phyloP scores from a whole-genome alignment of 805 yeast genomes.

The Wickerhamomyces alni region DNA sequence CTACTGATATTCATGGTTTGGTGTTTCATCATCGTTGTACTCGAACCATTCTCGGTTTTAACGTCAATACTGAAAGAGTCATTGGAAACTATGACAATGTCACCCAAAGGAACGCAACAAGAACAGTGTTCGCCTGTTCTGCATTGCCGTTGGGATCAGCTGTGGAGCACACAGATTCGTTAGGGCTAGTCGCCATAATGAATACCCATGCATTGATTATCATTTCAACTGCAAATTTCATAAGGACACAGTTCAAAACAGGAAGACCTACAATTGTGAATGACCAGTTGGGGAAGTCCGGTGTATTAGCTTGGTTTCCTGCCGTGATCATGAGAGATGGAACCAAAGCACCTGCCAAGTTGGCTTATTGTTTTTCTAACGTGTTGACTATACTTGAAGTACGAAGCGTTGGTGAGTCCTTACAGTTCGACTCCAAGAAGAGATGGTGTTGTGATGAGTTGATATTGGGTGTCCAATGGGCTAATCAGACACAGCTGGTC shows the following conservation, averaged over 20 bases:
- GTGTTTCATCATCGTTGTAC: constrained; percentile 60
- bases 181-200: constrained; percentile 57
- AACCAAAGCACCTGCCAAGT: constrained; percentile 31
- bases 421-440: constrained; percentile 34
- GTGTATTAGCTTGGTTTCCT: constrained; percentile 63
- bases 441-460: constrained; percentile 41
- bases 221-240: constrained; percentile 46
- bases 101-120: constrained; percentile 10
- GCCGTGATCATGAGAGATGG: constrained; percentile 26
- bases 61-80: constrained; percentile 41
- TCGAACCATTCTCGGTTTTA: constrained; percentile 48
- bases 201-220: constrained; percentile 45
- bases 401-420: constrained; percentile 24
- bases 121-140: constrained; percentile 35
- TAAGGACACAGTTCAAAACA: constrained; percentile 47
- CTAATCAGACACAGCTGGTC: constrained; percentile 33
- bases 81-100: constrained; percentile 40
- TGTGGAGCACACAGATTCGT: constrained; percentile 45
- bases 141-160: constrained; percentile 58
- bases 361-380: constrained; percentile 70
- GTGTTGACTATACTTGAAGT: constrained; percentile 51
- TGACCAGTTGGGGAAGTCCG: constrained; percentile 29
- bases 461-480: constrained; percentile 55
- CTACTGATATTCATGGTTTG: constrained; percentile 51
- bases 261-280: constrained; percentile 38